phyloP scores from a whole-genome alignment of 257 asterid genomes.

The Hygrophila difformis region DNA sequence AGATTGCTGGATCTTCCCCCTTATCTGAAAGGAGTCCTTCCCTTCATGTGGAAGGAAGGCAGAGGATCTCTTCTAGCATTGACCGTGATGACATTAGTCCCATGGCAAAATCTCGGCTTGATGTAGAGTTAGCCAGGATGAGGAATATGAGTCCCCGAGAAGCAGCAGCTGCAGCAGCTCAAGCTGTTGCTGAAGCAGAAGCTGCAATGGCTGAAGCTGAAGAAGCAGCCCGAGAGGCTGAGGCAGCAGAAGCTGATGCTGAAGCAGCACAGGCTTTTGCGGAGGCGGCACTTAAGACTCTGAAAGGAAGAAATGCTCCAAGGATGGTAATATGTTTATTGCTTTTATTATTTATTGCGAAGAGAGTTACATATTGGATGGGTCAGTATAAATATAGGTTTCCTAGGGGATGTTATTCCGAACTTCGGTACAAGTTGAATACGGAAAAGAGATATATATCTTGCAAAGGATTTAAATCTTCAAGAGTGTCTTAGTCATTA shows the following conservation, averaged over 20 bases:
- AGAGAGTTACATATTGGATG: background rate
- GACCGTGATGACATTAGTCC: conserved; percentile 17
- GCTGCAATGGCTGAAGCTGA: conserved; percentile 55
- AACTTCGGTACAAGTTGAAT: no score
- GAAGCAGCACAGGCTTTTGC: conserved; percentile 44
- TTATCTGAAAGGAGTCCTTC: conserved; percentile 26
- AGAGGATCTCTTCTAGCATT: conserved; percentile 19
- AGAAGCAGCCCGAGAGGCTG: conserved; percentile 54
- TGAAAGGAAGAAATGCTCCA: conserved; percentile 25
- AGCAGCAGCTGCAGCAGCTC: conserved; percentile 54
- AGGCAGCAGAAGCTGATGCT: conserved; percentile 66
- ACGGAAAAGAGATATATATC: no score
- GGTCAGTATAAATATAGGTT: no score
- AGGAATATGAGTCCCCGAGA: conserved; percentile 46
- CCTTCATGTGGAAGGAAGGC: conserved; percentile 22
- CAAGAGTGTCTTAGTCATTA: background rate
- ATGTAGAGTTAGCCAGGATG: conserved; percentile 33
- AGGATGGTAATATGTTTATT: conserved; percentile 25
- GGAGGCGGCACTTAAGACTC: conserved; percentile 29
- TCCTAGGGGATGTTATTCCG: no score
- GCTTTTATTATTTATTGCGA: background rate
- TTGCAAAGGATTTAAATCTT: no score
- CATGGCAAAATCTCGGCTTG: conserved; percentile 21
- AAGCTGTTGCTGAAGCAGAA: conserved; percentile 64
- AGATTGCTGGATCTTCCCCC: conserved; percentile 18